Percentiles rank a stretch among this genome's conserved stretches.
These are phyloP conservation scores for Hyparrhenia diplandra DNA, from an alignment of 176 grass and related monocot species.

Conservation along the genomic window DNA sequence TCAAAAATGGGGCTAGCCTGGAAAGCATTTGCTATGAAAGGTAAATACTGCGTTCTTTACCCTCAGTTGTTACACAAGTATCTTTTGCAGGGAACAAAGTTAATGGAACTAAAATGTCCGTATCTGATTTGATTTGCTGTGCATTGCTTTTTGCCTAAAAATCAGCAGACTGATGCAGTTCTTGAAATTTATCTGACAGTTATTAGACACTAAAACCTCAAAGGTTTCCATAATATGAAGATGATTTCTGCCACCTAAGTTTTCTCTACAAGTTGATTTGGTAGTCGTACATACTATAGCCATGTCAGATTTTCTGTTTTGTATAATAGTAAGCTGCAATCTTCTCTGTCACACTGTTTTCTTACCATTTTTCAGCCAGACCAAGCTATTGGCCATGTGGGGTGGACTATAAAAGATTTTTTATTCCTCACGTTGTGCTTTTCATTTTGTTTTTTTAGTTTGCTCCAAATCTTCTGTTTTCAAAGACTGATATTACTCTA, in stretches of 20 bases:
- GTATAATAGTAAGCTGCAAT: neutral
- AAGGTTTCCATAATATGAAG: neutral
- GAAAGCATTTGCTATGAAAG: conserved; percentile 90
- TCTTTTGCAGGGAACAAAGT: neutral
- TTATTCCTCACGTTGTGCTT: neutral
- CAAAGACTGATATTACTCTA: neutral
- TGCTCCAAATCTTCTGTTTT: neutral
- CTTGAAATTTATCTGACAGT: neutral
- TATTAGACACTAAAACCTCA: neutral
- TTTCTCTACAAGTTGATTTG: neutral
- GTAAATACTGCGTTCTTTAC: conserved; percentile 27
- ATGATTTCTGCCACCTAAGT: neutral
- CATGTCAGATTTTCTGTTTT: neutral
- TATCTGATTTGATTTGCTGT: conserved; percentile 1
- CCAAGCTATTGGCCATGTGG: neutral
- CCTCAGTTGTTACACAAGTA: neutral
- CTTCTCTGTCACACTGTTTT: neutral
- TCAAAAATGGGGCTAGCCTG: conserved; percentile 83
- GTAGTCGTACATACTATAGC: neutral
- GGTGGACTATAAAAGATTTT: neutral
- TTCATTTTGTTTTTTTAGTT: neutral
- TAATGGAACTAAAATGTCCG: neutral
- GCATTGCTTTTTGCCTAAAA: neutral
- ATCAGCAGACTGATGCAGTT: neutral
- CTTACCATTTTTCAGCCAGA: neutral